phyloP scores from a whole-genome alignment of 1,284 basidiomycete species.

The Xerocomus nothofagi region DNA sequence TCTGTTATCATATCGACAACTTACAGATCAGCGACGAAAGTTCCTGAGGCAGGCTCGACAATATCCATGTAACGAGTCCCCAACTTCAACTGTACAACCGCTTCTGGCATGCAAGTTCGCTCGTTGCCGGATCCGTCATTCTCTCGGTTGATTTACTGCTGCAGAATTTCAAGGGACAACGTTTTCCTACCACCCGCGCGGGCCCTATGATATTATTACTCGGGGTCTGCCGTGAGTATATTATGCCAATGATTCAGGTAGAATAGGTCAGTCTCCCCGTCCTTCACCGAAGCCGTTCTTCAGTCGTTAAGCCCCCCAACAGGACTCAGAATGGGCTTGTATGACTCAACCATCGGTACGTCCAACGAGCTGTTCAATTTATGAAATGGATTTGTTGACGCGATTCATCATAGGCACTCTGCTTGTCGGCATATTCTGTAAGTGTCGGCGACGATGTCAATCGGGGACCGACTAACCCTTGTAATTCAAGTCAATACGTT shows the following conservation, averaged over 20 bases:
- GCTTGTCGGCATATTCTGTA: constrained; percentile 41
- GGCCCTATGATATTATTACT: too few relatives aligned
- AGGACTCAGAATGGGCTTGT: constrained; percentile 8
- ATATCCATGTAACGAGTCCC: too few relatives aligned
- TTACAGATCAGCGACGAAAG: too few relatives aligned
- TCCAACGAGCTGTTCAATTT: neutral
- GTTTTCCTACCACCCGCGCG: too few relatives aligned
- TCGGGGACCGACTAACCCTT: neutral
- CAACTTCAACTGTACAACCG: too few relatives aligned
- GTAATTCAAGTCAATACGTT: constrained; percentile 46
- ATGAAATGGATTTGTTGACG: neutral
- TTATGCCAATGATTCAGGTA: neutral
- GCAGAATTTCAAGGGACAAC: too few relatives aligned
- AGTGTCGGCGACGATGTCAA: neutral
- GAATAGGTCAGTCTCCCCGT: neutral
- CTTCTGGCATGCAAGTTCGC: too few relatives aligned
- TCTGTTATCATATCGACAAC: too few relatives aligned
- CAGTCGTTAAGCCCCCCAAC: neutral
- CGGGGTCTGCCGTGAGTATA: too few relatives aligned
- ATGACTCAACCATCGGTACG: constrained; percentile 14
- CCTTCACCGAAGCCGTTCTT: neutral
- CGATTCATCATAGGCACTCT: constrained; percentile 34
- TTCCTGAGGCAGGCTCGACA: too few relatives aligned
- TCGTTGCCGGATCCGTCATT: too few relatives aligned
- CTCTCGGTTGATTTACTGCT: too few relatives aligned